These are phyloP conservation scores for Juglanconis juglandina DNA, from an alignment of 2,329 filamentous ascomycete genomes.

Conservation along the genomic window DNA sequence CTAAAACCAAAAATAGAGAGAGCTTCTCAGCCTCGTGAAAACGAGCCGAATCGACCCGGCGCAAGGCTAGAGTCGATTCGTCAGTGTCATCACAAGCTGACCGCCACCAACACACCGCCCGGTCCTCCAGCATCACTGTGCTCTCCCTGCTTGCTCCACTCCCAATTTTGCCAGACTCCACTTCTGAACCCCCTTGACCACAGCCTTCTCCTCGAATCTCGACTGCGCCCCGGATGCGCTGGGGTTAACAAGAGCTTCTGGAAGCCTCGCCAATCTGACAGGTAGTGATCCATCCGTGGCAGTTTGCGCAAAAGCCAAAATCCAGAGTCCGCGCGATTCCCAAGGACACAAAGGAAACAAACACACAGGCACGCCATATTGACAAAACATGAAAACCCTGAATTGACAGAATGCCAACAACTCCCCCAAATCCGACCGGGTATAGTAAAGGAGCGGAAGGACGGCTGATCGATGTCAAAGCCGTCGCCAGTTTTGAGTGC, in stretches of 20 bases:
- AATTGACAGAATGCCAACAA: constrained; percentile 15
- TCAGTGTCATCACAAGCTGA: constrained; percentile 6
- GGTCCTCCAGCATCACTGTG: constrained; percentile 11
- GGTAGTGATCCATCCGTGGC: not conserved
- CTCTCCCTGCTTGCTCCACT: constrained; percentile 11
- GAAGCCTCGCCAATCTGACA: constrained; percentile 7
- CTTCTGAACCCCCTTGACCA: constrained; percentile 13
- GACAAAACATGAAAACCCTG: constrained; percentile 7
- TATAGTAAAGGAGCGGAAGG: constrained; percentile 16
- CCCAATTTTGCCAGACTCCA: constrained; percentile 18
- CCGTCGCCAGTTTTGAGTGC: constrained; percentile 1
- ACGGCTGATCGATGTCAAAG: constrained; percentile 12
- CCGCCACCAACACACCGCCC: constrained; percentile 17
- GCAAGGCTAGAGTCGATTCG: not conserved
- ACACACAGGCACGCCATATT: constrained; percentile 14
- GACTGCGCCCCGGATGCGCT: constrained; percentile 11
- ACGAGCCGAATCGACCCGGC: not conserved
- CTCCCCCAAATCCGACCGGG: constrained; percentile 10
- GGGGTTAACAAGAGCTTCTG: constrained; percentile 3
- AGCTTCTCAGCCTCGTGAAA: not conserved
- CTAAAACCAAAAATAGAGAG: not conserved
- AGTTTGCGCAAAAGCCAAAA: constrained; percentile 11
- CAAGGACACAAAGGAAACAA: constrained; percentile 3
- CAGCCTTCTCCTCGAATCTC: constrained; percentile 11
- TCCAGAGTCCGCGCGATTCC: constrained; percentile 6